Conservation (phyloP, 148 eudicot species). For the Heliamphora exappendiculata region DNA sequence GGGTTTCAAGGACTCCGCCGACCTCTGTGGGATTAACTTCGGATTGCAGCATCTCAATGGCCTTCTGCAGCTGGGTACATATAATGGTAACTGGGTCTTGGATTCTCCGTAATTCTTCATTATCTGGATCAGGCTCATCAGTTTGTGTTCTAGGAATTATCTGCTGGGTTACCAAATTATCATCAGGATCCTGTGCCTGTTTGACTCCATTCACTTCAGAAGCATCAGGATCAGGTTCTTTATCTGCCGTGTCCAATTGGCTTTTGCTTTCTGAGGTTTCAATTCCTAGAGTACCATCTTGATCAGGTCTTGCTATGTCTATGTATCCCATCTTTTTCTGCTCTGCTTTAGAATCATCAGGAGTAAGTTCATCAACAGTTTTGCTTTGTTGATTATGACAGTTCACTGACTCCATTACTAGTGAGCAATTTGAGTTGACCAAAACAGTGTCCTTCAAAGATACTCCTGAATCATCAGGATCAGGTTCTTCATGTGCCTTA, state of each 20-base stretch:
- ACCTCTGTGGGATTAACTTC: constrained; percentile 48
- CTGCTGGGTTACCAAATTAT: constrained; percentile 4
- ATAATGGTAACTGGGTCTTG: constrained; percentile 62
- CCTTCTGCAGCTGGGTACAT: constrained; percentile 49
- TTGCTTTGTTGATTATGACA: background rate
- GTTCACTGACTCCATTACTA: background rate
- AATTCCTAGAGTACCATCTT: background rate
- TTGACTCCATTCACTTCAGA: constrained; percentile 14
- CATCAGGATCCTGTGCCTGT: constrained; percentile 30
- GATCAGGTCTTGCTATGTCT: background rate
- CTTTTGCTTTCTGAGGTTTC: background rate
- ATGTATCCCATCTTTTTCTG: background rate
- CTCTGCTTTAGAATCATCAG: background rate
- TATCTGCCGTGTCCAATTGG: background rate
- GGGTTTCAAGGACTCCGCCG: constrained; percentile 50
- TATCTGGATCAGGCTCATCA: constrained; percentile 63
- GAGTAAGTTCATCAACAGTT: constrained; percentile 9
- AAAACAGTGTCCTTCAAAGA: constrained; percentile 1
- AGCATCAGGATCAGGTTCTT: constrained; percentile 39
- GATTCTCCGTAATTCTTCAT: constrained; percentile 64
- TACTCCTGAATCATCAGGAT: constrained; percentile 22
- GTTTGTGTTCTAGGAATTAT: constrained; percentile 13
- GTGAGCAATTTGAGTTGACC: background rate
- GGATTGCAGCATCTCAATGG: constrained; percentile 43
- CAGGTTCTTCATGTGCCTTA: constrained; percentile 19